Evolutionary conservation across 768 basidiomycete species (phyloP).

Genomic region (Lactarius quietus): DNA sequence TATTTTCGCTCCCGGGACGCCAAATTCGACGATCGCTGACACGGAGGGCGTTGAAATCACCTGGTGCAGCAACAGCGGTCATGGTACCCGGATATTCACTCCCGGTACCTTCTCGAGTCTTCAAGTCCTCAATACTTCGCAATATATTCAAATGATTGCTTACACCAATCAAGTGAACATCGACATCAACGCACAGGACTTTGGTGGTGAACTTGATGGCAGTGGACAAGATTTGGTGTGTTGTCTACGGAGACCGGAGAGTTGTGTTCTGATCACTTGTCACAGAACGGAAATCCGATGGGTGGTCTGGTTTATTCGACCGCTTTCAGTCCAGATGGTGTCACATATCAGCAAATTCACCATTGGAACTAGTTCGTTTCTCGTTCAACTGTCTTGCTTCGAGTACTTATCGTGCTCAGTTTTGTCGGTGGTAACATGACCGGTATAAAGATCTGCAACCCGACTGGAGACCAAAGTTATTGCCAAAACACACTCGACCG

Average conservation of each 20-base stretch:
- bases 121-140: conserved; percentile 57
- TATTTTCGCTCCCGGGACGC: conserved; percentile 54
- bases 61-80: conserved; percentile 73
- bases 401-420: conserved; percentile 35
- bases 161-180: conserved; percentile 59
- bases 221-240: conserved; percentile 63
- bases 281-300: conserved; percentile 60
- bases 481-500: conserved; percentile 76
- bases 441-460: conserved; percentile 75
- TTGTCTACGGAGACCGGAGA: conserved; percentile 2
- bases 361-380: conserved; percentile 64
- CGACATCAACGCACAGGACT: conserved; percentile 50
- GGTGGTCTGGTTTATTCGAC: conserved; percentile 68
- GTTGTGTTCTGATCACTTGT: background rate
- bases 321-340: conserved; percentile 44
- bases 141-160: conserved; percentile 60
- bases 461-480: conserved; percentile 45
- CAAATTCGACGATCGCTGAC: conserved; percentile 54
- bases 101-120: conserved; percentile 57
- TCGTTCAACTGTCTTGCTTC: no score
- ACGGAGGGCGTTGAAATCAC: conserved; percentile 70
- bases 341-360: conserved; percentile 48
- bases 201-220: conserved; percentile 75
- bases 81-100: conserved; percentile 74
- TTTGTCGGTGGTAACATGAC: conserved; percentile 66